A percentile compares a stretch with the other conserved stretches of the same genome.
phyloP scores from a whole-genome alignment of 2,329 filamentous ascomycete species.

The Huntiella bhutanensis region DNA sequence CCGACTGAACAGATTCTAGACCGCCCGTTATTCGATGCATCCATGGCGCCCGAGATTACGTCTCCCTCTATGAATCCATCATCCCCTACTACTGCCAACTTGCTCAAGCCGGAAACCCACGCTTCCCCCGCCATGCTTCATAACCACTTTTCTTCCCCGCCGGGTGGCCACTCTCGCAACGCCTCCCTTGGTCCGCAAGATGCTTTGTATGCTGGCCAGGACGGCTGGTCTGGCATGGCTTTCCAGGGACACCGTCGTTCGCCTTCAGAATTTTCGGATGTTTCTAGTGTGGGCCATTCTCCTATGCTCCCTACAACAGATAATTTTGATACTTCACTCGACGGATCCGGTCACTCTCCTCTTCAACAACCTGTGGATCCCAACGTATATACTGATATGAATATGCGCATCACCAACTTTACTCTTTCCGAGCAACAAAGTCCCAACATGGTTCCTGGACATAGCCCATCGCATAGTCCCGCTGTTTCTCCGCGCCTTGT shows the following conservation, averaged over 20 bases:
- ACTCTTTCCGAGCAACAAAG: constrained; percentile 56
- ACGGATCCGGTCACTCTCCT: constrained; percentile 56
- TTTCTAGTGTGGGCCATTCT: constrained; percentile 61
- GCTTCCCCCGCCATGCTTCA: constrained; percentile 36
- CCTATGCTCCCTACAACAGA: constrained; percentile 65
- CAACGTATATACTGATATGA: constrained; percentile 20
- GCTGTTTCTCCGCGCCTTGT: constrained; percentile 45
- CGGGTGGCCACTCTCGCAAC: constrained; percentile 33
- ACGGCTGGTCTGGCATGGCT: constrained; percentile 37
- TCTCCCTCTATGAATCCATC: constrained; percentile 36
- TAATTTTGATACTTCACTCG: constrained; percentile 42
- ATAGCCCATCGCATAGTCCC: constrained; percentile 61
- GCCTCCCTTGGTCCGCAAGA: constrained; percentile 38
- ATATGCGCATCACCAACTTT: constrained; percentile 50
- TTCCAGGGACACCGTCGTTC: constrained; percentile 71
- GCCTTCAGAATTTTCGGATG: constrained; percentile 82
- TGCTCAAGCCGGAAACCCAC: constrained; percentile 30
- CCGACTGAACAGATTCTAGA: constrained; percentile 40
- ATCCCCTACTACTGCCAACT: constrained; percentile 32
- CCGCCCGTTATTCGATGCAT: constrained; percentile 38
- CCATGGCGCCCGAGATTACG: constrained; percentile 30
- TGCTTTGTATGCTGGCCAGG: constrained; percentile 35
- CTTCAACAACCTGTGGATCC: constrained; percentile 61
- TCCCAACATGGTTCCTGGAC: constrained; percentile 42
- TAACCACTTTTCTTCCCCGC: constrained; percentile 34